These are phyloP conservation scores for Penicillium parvum DNA, from an alignment of 495 filamentous ascomycete species.

Conservation along the genomic window DNA sequence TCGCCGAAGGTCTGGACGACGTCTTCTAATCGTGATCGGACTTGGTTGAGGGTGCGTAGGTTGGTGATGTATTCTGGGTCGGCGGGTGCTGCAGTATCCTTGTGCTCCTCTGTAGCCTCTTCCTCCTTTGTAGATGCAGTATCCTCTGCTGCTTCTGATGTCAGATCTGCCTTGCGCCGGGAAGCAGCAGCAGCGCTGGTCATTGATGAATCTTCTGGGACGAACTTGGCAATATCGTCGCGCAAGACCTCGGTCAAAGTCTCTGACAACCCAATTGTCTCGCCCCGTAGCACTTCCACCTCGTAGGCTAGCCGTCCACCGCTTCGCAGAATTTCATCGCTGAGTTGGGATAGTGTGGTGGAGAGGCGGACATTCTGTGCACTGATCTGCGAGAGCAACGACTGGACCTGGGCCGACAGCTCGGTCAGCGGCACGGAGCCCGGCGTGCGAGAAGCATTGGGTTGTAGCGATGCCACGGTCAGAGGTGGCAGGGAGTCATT, in stretches of 20 bases:
- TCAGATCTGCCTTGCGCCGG: constrained; percentile 6
- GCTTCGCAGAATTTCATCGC: constrained; percentile 88
- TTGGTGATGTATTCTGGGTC: constrained; percentile 71
- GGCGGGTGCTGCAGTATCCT: background rate
- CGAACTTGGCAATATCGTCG: constrained; percentile 65
- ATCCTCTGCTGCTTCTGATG: constrained; percentile 7
- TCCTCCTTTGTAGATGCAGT: constrained; percentile 10
- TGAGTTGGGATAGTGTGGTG: constrained; percentile 77
- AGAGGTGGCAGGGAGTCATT: constrained; percentile 66
- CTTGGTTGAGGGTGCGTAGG: constrained; percentile 76
- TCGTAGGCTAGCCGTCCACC: constrained; percentile 87
- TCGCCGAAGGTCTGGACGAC: constrained; percentile 87
- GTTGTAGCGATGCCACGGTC: constrained; percentile 39
- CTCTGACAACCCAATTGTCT: constrained; percentile 73
- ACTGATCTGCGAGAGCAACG: constrained; percentile 77
- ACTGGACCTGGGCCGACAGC: constrained; percentile 75
- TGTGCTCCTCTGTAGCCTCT: background rate
- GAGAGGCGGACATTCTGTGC: constrained; percentile 82
- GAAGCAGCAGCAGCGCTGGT: background rate
- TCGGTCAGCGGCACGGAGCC: constrained; percentile 64
- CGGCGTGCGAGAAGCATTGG: constrained; percentile 37
- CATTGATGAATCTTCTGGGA: constrained; percentile 47
- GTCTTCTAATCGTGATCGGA: constrained; percentile 73
- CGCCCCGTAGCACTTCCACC: constrained; percentile 86
- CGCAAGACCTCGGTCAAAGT: constrained; percentile 65